A percentile compares a stretch with the other conserved stretches of the same genome.
These are phyloP conservation scores for Orbilia blumenaviensis DNA, from an alignment of 2,329 filamentous ascomycete species.

Conservation along the genomic window DNA sequence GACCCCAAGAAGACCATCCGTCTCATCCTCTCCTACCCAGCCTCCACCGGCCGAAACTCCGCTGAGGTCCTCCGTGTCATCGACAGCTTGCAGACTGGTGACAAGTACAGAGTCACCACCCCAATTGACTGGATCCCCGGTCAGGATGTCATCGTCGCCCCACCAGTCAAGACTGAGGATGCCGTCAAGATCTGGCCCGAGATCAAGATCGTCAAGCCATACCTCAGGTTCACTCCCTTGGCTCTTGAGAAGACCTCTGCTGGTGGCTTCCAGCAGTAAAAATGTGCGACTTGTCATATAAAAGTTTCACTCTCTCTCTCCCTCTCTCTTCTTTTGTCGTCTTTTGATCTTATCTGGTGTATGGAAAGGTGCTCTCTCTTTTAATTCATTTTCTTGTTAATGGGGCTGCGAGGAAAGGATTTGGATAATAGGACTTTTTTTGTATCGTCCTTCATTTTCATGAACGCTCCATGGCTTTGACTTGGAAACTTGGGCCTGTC, in stretches of 20 bases:
- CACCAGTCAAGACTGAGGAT: slow-evolving; percentile 68
- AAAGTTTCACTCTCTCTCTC: slow-evolving; percentile 28
- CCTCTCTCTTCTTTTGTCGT: too few species aligned
- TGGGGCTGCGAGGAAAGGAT: neutral
- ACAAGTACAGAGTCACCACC: slow-evolving; percentile 69
- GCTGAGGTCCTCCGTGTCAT: slow-evolving; percentile 69
- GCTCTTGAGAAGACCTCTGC: slow-evolving; percentile 69
- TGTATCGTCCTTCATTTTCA: slow-evolving; percentile 2
- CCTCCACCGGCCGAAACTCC: slow-evolving; percentile 69
- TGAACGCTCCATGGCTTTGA: slow-evolving; percentile 4
- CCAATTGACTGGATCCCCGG: slow-evolving; percentile 66
- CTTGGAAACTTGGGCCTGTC: slow-evolving; percentile 1
- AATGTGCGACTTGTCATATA: neutral
- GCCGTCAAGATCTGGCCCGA: slow-evolving; percentile 71
- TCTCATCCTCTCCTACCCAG: slow-evolving; percentile 71
- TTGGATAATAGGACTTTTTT: neutral
- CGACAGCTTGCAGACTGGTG: slow-evolving; percentile 69
- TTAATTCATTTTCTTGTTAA: neutral
- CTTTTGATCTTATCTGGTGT: neutral
- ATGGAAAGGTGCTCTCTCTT: neutral
- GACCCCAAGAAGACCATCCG: slow-evolving; percentile 73
- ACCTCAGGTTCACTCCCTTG: slow-evolving; percentile 69
- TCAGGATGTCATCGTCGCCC: slow-evolving; percentile 70
- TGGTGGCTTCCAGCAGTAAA: slow-evolving; percentile 4
- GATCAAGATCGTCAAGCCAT: slow-evolving; percentile 71